Evolutionary conservation across 345 rosid species (phyloP).

Genomic region (Streptanthus diversifolius): DNA sequence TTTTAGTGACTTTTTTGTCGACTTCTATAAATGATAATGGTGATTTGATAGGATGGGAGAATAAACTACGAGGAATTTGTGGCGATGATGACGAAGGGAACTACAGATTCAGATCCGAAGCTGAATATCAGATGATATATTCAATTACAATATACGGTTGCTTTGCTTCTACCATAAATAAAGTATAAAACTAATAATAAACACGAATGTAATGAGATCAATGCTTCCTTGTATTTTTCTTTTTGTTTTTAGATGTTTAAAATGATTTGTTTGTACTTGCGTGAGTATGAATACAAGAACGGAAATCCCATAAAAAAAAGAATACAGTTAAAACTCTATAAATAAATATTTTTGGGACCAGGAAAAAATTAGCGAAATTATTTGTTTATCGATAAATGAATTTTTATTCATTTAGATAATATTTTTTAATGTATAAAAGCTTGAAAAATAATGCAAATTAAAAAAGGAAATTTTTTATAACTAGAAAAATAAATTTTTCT

Average conservation of each 20-base stretch:
- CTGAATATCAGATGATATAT: conserved; percentile 22
- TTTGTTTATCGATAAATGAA: too few species aligned
- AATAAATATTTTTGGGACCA: too few species aligned
- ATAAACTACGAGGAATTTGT: conserved; percentile 71
- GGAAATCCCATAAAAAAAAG: neutral
- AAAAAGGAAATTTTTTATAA: too few species aligned
- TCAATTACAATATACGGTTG: neutral
- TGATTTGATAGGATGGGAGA: conserved; percentile 54
- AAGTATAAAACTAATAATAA: conserved; percentile 1
- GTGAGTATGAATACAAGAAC: neutral
- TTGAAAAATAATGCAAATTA: too few species aligned
- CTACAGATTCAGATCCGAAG: conserved; percentile 35
- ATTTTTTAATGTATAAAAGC: too few species aligned
- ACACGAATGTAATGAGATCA: neutral
- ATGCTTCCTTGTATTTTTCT: neutral
- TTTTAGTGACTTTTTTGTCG: neutral
- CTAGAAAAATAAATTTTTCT: too few species aligned
- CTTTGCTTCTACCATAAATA: conserved; percentile 18
- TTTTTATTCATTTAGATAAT: too few species aligned
- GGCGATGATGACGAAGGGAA: conserved; percentile 71
- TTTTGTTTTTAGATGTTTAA: neutral
- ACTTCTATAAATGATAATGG: neutral
- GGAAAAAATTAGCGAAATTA: too few species aligned
- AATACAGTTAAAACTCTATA: too few species aligned
- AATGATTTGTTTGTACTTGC: neutral